phyloP scores from a whole-genome alignment of 2,329 filamentous ascomycete species.

The Aureobasidium sp. region DNA sequence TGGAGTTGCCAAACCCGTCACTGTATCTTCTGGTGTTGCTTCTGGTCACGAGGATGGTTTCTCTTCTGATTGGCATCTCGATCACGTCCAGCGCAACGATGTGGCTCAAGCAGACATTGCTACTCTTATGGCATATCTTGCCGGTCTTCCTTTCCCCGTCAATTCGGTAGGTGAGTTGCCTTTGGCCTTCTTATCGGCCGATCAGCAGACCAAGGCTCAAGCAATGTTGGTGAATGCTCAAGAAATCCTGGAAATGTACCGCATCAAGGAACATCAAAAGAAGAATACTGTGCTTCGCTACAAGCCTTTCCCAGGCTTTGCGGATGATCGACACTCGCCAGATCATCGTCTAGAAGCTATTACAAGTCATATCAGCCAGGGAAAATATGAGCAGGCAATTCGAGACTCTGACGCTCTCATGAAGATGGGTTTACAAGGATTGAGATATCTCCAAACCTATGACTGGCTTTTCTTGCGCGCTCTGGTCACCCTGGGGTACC shows the following conservation, averaged over 20 bases:
- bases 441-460: conserved; percentile 94
- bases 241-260: conserved; percentile 91
- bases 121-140: conserved; percentile 88
- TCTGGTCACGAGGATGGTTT: conserved; percentile 82
- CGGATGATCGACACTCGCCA: conserved; percentile 54
- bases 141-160: conserved; percentile 81
- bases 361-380: conserved; percentile 57
- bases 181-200: conserved; percentile 69
- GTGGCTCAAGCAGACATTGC: conserved; percentile 92
- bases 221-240: conserved; percentile 78
- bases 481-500: conserved; percentile 80
- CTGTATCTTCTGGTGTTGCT: conserved; percentile 50
- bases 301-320: conserved; percentile 65
- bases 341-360: conserved; percentile 64
- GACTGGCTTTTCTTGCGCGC: conserved; percentile 94
- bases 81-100: conserved; percentile 77
- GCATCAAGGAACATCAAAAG: conserved; percentile 85
- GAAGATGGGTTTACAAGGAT: conserved; percentile 66
- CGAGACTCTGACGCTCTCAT: conserved; percentile 70
- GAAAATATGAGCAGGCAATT: conserved; percentile 69
- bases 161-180: conserved; percentile 95
- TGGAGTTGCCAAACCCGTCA: conserved; percentile 69
- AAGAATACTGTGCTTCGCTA: conserved; percentile 68
- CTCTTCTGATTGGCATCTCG: conserved; percentile 80
- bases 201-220: conserved; percentile 68